phyloP scores from a whole-genome alignment of 805 yeast species.

The Nakazawaea holstii region DNA sequence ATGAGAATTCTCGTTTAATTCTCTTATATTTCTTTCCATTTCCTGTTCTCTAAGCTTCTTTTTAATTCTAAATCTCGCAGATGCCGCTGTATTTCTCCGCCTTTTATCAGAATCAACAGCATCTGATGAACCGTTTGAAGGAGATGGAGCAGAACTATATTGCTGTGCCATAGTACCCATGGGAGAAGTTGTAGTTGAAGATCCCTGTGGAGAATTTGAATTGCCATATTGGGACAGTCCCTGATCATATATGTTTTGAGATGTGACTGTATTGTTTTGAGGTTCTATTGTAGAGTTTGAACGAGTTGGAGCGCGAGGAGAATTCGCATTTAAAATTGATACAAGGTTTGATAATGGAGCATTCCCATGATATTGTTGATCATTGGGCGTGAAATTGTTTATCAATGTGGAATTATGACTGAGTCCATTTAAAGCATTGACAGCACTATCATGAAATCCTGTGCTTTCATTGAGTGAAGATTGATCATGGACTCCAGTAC shows the following conservation, averaged over 20 bases:
- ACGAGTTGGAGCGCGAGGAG: not conserved
- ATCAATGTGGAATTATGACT: not conserved
- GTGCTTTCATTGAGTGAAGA: not conserved
- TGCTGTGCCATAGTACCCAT: slow-evolving; percentile 1
- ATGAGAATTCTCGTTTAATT: slow-evolving; percentile 61
- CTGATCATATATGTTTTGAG: not conserved
- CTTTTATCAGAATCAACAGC: slow-evolving; percentile 64
- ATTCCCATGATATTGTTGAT: not conserved
- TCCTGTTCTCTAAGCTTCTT: slow-evolving; percentile 91
- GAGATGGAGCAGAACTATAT: not conserved
- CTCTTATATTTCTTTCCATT: slow-evolving; percentile 72
- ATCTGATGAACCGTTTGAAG: slow-evolving; percentile 6
- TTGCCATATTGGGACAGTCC: slow-evolving; percentile 7
- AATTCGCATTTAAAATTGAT: slow-evolving; percentile 2
- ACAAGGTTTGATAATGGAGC: slow-evolving; percentile 5
- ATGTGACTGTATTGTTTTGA: too few relatives aligned
- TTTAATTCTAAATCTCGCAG: slow-evolving; percentile 88
- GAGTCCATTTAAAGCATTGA: slow-evolving; percentile 3
- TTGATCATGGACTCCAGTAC: slow-evolving; percentile 6
- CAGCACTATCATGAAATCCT: slow-evolving; percentile 6
- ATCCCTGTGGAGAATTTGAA: not conserved
- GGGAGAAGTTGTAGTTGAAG: slow-evolving; percentile 10
- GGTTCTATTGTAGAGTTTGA: too few relatives aligned
- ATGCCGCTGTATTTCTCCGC: slow-evolving; percentile 87
- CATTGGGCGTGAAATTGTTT: slow-evolving; percentile 4